Evolutionary conservation across 768 basidiomycete genomes (phyloP), one percentile per base, ranked within the genome.

Genomic region (Tylopilus plumbeoviolaceoides): DNA sequence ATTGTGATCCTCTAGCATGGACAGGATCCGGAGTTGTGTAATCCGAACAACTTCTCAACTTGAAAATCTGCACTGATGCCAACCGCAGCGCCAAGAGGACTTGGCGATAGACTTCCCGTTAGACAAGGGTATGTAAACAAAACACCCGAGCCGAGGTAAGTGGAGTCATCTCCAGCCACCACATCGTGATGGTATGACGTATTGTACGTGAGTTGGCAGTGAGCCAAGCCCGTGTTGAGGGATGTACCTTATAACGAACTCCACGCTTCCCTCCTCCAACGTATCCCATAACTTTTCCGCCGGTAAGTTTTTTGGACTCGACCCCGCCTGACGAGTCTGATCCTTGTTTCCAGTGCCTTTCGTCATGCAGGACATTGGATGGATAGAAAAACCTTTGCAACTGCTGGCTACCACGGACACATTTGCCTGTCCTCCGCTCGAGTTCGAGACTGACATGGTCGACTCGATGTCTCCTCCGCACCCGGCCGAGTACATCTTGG

Each of bases 401-500:
- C 28, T n/a, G n/a, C 30, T 52, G 4, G 21, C 54, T 41, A 35
- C n/a, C 43, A 35, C 31, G 18, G 18, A 54, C 23, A 15, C 44
- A 51, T 38, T 7, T 3, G 42, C 53, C n/a, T 14, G 35, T 5
- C 15, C 23, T 3, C 30, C 18, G 4, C 38, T 48, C 33, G 57
- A 53, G 25, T 39, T 33, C 40, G 55, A 58, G 46, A 39, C 48
- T 9, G 33, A 48, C 36, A 23, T 59, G 43, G 64, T 65, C 39
- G 57, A 65, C 45, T 65, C 64, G 5, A 54, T 64, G 54, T 62
- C 55, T 20, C 38, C 54, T n/a, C 62, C 65, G 12, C 57, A 51
- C 35, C 4, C 45, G 28, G 53, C 53, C 54, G 64, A 65, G 46
- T 56, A 53, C 14, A 11, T 27, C 44, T 64, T 53, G 14, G 57